Percentiles rank a stretch among this genome's conserved stretches.
Conservation (phyloP, 352 stramenopile species). For the Phytopythium kandeliae region DNA sequence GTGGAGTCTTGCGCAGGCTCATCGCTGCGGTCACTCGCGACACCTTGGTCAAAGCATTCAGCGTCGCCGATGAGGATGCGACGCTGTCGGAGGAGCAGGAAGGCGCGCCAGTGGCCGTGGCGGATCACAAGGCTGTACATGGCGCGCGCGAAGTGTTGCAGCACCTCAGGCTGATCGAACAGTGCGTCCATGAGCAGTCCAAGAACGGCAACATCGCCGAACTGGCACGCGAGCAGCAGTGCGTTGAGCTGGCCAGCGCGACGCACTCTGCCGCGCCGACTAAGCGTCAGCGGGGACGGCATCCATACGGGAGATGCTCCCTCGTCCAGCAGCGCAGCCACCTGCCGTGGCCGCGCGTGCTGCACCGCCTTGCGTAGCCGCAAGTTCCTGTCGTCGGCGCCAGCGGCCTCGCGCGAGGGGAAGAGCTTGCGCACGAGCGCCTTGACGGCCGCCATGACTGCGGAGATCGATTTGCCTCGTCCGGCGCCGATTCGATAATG, state of each 20-base stretch:
- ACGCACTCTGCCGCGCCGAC: slow-evolving; percentile 6
- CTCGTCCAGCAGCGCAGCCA: slow-evolving; percentile 46
- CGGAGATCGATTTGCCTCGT: no score
- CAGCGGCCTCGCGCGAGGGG: slow-evolving; percentile 16
- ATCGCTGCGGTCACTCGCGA: background rate
- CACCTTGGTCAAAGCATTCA: background rate
- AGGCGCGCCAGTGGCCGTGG: slow-evolving; percentile 53
- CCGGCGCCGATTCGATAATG: slow-evolving; percentile 1
- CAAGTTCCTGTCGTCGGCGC: slow-evolving; percentile 20
- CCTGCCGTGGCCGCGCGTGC: slow-evolving; percentile 31
- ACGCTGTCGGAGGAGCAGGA: slow-evolving; percentile 45
- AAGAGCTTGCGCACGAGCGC: slow-evolving; percentile 46
- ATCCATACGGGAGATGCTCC: slow-evolving; percentile 60
- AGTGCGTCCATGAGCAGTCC: slow-evolving; percentile 58
- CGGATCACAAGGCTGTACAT: slow-evolving; percentile 74
- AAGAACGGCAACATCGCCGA: slow-evolving; percentile 41
- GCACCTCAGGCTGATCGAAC: slow-evolving; percentile 34
- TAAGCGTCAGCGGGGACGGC: slow-evolving; percentile 13
- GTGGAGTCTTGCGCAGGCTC: slow-evolving; percentile 3
- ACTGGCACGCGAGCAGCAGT: slow-evolving; percentile 53
- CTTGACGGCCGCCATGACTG: slow-evolving; percentile 43
- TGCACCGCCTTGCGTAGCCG: slow-evolving; percentile 54
- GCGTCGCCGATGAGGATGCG: slow-evolving; percentile 12
- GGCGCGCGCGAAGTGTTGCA: slow-evolving; percentile 39
- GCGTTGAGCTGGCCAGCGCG: slow-evolving; percentile 37